A percentile compares a stretch with the other conserved stretches of the same genome.
Evolutionary conservation across 345 rosid species (phyloP).

Genomic region (Dimocarpus longan): DNA sequence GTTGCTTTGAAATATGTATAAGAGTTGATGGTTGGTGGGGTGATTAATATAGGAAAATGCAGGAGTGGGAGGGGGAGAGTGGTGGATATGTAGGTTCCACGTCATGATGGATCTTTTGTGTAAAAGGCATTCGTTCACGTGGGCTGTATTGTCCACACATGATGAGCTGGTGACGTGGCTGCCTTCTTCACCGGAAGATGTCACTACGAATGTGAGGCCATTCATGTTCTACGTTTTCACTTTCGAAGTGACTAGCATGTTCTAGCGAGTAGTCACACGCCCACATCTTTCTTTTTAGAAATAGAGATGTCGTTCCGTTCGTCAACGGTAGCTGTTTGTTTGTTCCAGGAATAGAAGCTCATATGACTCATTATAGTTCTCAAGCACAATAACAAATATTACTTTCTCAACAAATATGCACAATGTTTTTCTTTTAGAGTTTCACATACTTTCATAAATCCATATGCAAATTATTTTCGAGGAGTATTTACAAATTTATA

Average conservation of each 20-base stretch:
- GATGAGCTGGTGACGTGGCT: conserved; percentile 36
- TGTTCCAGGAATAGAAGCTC: background rate
- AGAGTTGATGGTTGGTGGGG: background rate
- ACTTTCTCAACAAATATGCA: too few relatives aligned
- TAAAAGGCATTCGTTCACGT: conserved; percentile 29
- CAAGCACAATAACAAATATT: too few relatives aligned
- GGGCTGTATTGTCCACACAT: conserved; percentile 35
- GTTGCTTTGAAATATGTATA: background rate
- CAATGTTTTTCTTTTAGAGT: too few relatives aligned
- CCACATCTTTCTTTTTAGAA: background rate
- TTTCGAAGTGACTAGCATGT: background rate
- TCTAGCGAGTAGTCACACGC: background rate
- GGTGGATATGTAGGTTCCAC: conserved; percentile 41
- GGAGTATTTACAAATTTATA: too few relatives aligned
- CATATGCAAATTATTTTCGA: too few relatives aligned
- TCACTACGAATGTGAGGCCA: conserved; percentile 18
- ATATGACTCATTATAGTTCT: too few relatives aligned
- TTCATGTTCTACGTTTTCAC: conserved; percentile 7
- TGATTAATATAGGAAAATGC: background rate
- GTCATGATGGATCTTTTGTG: background rate
- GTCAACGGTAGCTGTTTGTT: background rate
- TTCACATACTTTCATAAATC: too few relatives aligned
- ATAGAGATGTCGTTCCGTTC: background rate
- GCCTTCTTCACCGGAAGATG: background rate
- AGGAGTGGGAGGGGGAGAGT: background rate